phyloP scores from a whole-genome alignment of 2,329 filamentous ascomycete genomes.

The Teratosphaeria gauchensis region DNA sequence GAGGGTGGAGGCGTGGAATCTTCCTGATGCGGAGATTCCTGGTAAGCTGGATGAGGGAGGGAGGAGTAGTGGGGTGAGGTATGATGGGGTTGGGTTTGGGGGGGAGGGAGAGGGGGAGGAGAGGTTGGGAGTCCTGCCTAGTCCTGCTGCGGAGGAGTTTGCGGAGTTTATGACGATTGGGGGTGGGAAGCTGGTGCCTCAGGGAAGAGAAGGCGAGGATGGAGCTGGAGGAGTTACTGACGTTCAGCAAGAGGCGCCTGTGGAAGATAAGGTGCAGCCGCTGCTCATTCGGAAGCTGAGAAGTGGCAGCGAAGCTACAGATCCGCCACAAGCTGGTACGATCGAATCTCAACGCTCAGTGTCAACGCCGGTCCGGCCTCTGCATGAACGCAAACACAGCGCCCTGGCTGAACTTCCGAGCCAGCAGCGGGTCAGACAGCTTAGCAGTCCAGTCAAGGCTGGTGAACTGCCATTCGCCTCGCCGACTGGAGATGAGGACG shows the following conservation, averaged over 20 bases:
- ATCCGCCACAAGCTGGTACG: not conserved
- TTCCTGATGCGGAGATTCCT: constrained; percentile 12
- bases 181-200: not conserved
- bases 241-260: not conserved
- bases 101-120: constrained; percentile 1
- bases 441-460: constrained; percentile 1
- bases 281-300: not conserved
- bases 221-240: not conserved
- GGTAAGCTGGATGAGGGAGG: constrained; percentile 5
- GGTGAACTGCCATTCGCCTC: constrained; percentile 1
- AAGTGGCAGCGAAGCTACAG: not conserved
- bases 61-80: not conserved
- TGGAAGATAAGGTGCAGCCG: not conserved
- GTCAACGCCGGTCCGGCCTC: constrained; percentile 3
- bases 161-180: not conserved
- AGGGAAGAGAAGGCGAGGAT: too few species aligned
- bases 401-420: constrained; percentile 18
- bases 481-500: not conserved
- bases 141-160: constrained; percentile 13
- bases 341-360: not conserved
- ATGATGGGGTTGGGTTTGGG: not conserved
- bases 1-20: constrained; percentile 17
- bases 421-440: constrained; percentile 8
- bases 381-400: constrained; percentile 14
- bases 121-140: constrained; percentile 22